Evolutionary conservation across 768 basidiomycete genomes (phyloP), one percentile per base, ranked within the genome.

Genomic region (Basidioascus undulatus): DNA sequence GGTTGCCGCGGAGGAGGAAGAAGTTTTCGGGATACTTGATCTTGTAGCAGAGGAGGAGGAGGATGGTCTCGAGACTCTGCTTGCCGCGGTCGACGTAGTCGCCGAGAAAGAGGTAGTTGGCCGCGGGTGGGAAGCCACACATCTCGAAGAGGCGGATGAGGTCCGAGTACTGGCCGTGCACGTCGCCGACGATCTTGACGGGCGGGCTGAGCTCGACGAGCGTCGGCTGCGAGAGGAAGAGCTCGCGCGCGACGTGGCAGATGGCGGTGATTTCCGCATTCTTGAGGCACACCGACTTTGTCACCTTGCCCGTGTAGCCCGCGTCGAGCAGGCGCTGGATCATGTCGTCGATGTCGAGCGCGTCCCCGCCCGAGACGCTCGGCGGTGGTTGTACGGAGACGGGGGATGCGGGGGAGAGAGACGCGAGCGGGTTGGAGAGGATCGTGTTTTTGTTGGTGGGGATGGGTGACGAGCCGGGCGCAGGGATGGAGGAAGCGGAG

Each of bases 21-120:
- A 98, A 96, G 63, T 96, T 96, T 63, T 98, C 92, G 7, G 92
- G 92, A 60, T 87, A 98, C 61, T 96, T 96, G 65, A 98, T 82
- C 68, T 98, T 98, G 72, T 94, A 96, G 60, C 92, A 96, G 32
- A 96, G 65, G 31, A 98, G 66, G 37, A 98, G 71, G 20, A 96
- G 71, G 55, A 98, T 96, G 13, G 92, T 96, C 60, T 98, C 92
- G 45, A 98, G 70, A 53, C 81, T 86, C 62, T 96, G 89, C 62
- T 96, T 96, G 24, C 92, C 92, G 47, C 92, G 68, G 62, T 98
- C 92, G 54, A 98, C 92, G 54, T 98, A 98, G 62, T 98, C 92
- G 33, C 92, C 92, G 33, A 98, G 69, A 67, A 96, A 98, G 45
- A 98, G 79, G 60, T 96, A 98, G 56, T 96, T 96, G 50, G 86